A percentile compares a stretch with the other conserved stretches of the same genome.
These are phyloP conservation scores for Tylopilus sp. DNA, from an alignment of 1,284 basidiomycete genomes.

Conservation along the genomic window DNA sequence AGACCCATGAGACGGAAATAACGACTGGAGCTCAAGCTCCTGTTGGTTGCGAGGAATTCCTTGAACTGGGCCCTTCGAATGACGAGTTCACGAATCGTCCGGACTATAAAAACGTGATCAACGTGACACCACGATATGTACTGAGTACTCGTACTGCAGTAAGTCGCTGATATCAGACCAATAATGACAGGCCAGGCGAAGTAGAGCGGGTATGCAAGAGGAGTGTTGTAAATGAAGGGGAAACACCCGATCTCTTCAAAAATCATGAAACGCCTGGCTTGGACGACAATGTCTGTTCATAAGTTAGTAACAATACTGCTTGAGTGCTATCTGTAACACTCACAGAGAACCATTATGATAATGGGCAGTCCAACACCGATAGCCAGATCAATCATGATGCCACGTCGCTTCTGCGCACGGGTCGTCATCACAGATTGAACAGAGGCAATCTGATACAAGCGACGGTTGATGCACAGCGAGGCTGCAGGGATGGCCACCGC, in stretches of 20 bases:
- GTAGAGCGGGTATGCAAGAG: slow-evolving; percentile 22
- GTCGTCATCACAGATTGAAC: slow-evolving; percentile 33
- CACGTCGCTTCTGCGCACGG: slow-evolving; percentile 36
- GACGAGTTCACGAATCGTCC: slow-evolving; percentile 29
- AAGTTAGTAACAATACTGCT: not conserved
- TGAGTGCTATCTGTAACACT: slow-evolving; percentile 23
- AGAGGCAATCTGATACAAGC: slow-evolving; percentile 49
- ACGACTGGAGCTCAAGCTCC: slow-evolving; percentile 35
- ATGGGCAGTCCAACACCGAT: slow-evolving; percentile 52
- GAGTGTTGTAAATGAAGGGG: slow-evolving; percentile 32
- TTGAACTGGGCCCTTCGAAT: slow-evolving; percentile 33
- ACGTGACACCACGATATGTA: rapidly evolving
- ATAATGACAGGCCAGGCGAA: slow-evolving; percentile 29
- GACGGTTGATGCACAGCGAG: slow-evolving; percentile 47
- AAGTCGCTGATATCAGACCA: slow-evolving; percentile 26
- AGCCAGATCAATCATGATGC: slow-evolving; percentile 43
- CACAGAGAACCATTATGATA: slow-evolving; percentile 51
- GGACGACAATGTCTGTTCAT: slow-evolving; percentile 34
- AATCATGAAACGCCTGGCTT: slow-evolving; percentile 40
- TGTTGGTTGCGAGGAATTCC: slow-evolving; percentile 30
- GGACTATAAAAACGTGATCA: slow-evolving; percentile 11
- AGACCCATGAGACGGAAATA: slow-evolving; percentile 56
- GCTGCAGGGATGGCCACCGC: slow-evolving; percentile 54
- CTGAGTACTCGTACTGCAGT: slow-evolving; percentile 22
- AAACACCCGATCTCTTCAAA: slow-evolving; percentile 40